Conservation (phyloP, 306 rosid species). For the Prunus mira region DNA sequence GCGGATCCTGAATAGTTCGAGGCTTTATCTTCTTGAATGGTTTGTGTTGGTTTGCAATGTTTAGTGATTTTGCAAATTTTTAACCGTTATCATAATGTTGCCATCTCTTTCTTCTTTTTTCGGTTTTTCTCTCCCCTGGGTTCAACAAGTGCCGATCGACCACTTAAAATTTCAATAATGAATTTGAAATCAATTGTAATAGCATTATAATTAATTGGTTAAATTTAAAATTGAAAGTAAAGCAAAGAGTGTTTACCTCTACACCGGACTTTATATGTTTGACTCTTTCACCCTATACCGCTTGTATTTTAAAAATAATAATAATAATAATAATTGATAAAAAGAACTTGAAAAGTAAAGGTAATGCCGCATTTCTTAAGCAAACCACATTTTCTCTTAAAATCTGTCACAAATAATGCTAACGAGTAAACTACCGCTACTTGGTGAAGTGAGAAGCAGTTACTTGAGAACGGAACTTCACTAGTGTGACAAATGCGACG, state of each 20-base stretch:
- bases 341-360: no score
- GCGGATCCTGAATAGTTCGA: neutral
- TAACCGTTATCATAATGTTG: neutral
- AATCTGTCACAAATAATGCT: no score
- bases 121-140: neutral
- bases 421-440: neutral
- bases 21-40: neutral
- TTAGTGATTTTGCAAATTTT: neutral
- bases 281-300: no score
- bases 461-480: neutral
- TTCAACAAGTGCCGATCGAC: neutral
- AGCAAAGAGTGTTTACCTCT: no score
- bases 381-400: neutral
- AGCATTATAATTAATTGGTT: neutral
- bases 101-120: neutral
- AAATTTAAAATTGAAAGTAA: neutral
- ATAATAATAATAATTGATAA: no score
- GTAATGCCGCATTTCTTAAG: no score
- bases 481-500: no score
- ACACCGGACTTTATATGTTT: no score
- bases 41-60: neutral
- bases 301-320: no score
- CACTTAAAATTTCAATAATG: no score
- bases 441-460: neutral
- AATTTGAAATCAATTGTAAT: neutral